These are phyloP conservation scores for Quercus robur DNA, from an alignment of 306 rosid genomes.

Conservation along the genomic window DNA sequence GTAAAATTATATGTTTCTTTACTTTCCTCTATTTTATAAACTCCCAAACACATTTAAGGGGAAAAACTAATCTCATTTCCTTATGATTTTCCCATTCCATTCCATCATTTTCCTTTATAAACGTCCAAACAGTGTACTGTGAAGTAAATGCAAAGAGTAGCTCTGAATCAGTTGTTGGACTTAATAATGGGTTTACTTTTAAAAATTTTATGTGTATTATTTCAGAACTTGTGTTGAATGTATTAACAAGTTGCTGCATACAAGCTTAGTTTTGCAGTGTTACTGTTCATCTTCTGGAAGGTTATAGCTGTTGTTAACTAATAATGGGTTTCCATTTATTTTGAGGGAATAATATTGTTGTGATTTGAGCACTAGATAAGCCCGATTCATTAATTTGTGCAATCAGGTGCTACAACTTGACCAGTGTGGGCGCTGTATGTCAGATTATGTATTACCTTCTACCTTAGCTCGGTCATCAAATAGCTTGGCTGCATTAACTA, in stretches of 20 bases:
- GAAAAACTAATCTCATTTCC: no score
- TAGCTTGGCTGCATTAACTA: conserved; percentile 46
- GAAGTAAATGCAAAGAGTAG: not conserved
- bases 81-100: no score
- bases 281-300: not conserved
- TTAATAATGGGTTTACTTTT: not conserved
- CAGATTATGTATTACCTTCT: conserved; percentile 48
- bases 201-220: not conserved
- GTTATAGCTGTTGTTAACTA: not conserved
- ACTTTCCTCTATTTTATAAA: no score
- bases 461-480: conserved; percentile 46
- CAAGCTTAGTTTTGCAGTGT: not conserved
- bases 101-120: no score
- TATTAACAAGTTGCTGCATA: not conserved
- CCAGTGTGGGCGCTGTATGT: conserved; percentile 73
- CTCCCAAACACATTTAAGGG: no score
- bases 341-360: not conserved
- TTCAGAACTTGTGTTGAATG: not conserved
- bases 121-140: no score
- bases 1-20: no score
- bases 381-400: conserved; percentile 25
- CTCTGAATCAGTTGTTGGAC: not conserved
- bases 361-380: not conserved
- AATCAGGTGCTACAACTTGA: conserved; percentile 79
- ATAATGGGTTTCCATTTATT: not conserved